Conservation (phyloP, 108 stramenopile species). For the Fistulifera solaris region DNA sequence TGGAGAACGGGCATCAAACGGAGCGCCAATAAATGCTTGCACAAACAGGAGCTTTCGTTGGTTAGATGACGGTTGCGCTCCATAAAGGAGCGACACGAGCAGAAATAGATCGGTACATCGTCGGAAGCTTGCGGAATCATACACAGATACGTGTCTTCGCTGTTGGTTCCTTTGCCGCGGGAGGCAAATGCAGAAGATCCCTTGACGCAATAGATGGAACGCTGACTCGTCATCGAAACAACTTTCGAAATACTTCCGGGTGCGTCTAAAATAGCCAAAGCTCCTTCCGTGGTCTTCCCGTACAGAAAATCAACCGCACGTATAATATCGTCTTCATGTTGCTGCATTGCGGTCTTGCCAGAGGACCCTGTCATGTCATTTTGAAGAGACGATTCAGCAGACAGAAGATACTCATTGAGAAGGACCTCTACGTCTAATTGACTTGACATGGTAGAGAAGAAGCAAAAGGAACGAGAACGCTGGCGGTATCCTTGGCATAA, state of each 20-base stretch:
- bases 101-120: not conserved
- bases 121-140: not conserved
- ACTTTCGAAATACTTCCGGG: conserved; percentile 2
- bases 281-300: conserved; percentile 8
- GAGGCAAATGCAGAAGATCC: not conserved
- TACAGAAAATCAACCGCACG: conserved; percentile 19
- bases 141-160: conserved; percentile 4
- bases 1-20: conserved; percentile 1
- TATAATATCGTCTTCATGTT: conserved; percentile 12
- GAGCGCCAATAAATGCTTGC: conserved; percentile 8
- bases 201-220: not conserved
- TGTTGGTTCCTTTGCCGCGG: not conserved
- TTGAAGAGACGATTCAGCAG: too few species aligned
- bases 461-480: too few species aligned
- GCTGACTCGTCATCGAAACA: conserved; percentile 1
- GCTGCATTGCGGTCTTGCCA: not conserved
- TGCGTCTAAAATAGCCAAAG: conserved; percentile 4
- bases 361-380: too few species aligned
- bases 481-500: too few species aligned
- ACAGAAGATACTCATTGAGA: too few species aligned
- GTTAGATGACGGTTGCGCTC: not conserved
- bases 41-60: not conserved
- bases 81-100: conserved; percentile 8
- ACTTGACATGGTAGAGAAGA: too few species aligned
- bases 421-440: too few species aligned